A percentile compares a stretch with the other conserved stretches of the same genome.
These are phyloP conservation scores for Hansenula anomala DNA, from an alignment of 1,139 yeast genomes.

Conservation along the genomic window DNA sequence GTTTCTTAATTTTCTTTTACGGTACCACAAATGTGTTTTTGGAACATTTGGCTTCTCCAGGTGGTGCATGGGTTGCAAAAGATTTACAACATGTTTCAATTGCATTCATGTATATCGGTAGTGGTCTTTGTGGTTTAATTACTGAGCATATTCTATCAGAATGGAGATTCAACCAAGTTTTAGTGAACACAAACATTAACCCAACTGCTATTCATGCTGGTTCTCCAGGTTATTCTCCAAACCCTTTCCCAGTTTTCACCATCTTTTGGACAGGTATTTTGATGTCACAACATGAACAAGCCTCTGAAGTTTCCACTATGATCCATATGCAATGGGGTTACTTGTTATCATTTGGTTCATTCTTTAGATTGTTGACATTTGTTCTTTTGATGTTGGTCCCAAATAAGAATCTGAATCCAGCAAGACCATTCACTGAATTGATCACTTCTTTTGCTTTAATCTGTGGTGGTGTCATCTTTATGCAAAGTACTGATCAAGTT, in stretches of 20 bases:
- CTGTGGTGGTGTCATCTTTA: conserved; percentile 86
- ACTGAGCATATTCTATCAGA: conserved; percentile 56
- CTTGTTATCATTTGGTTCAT: conserved; percentile 70
- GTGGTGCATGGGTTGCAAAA: conserved; percentile 84
- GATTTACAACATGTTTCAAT: conserved; percentile 94
- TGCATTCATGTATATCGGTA: conserved; percentile 91
- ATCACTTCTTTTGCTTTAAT: conserved; percentile 71
- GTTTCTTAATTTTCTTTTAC: conserved; percentile 73
- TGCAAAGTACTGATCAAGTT: conserved; percentile 87
- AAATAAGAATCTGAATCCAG: conserved; percentile 37
- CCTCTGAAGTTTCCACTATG: conserved; percentile 66
- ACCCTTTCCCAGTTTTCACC: conserved; percentile 90
- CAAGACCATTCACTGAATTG: conserved; percentile 82
- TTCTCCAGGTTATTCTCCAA: conserved; percentile 74
- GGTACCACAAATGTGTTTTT: conserved; percentile 85
- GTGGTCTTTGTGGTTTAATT: conserved; percentile 86
- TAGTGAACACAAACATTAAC: conserved; percentile 21
- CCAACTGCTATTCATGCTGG: conserved; percentile 33
- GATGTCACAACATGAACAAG: conserved; percentile 93
- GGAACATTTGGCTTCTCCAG: conserved; percentile 76
- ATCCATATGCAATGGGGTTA: conserved; percentile 93
- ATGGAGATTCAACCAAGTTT: conserved; percentile 30
- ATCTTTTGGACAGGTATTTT: conserved; percentile 96
- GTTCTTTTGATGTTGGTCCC: conserved; percentile 52
- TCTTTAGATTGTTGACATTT: conserved; percentile 69